Conservation (phyloP, 352 stramenopile genomes). For the Globisporangium nunn region DNA sequence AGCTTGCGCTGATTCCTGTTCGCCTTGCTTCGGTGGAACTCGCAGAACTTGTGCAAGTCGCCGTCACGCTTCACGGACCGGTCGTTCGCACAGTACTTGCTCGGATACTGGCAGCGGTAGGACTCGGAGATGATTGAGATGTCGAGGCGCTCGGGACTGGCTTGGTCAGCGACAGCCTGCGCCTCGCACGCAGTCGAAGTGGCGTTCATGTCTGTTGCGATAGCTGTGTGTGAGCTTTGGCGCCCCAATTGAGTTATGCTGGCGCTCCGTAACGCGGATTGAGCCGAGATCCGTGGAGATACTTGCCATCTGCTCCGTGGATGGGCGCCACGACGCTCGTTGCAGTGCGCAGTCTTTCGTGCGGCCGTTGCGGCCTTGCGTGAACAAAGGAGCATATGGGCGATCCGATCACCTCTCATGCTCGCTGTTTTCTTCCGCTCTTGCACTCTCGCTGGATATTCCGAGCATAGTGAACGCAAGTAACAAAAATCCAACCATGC, state of each 20-base stretch:
- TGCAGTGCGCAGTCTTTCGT: neutral
- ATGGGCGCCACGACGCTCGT: neutral
- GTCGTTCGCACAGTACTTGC: conserved; percentile 18
- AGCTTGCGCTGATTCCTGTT: conserved; percentile 36
- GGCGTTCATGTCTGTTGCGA: neutral
- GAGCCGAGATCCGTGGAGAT: neutral
- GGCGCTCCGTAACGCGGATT: neutral
- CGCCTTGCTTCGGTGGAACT: conserved; percentile 25
- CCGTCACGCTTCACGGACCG: conserved; percentile 24
- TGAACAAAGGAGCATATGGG: neutral
- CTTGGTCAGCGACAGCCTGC: conserved; percentile 3
- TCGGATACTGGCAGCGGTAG: conserved; percentile 19
- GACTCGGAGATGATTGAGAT: conserved; percentile 15
- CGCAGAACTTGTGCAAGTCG: conserved; percentile 28
- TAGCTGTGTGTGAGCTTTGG: neutral
- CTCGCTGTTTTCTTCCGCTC: neutral
- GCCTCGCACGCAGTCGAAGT: conserved; percentile 3
- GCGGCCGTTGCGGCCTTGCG: neutral
- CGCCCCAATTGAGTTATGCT: neutral
- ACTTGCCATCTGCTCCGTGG: neutral
- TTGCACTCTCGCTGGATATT: neutral
- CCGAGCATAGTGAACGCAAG: neutral
- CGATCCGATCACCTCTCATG: neutral
- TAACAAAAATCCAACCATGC: neutral
- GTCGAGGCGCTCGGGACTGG: conserved; percentile 2